phyloP scores from a whole-genome alignment of 768 basidiomycete genomes.

The Galerina marginata region DNA sequence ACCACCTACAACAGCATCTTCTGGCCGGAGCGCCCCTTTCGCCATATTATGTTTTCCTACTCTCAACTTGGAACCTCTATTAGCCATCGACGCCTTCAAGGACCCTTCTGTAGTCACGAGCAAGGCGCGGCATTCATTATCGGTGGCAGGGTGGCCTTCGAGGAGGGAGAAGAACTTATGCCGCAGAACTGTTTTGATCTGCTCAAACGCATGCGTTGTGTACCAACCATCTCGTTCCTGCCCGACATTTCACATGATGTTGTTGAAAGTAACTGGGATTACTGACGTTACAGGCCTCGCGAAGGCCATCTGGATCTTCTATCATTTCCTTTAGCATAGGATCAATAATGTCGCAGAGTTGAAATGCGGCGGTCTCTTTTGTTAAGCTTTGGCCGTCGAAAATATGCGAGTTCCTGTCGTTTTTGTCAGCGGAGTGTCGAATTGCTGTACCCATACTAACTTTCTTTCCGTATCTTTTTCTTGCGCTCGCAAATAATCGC shows the following conservation, averaged over 20 bases:
- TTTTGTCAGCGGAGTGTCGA: neutral
- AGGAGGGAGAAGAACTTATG: slow-evolving; percentile 85
- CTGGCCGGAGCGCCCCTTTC: slow-evolving; percentile 80
- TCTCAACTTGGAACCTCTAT: slow-evolving; percentile 57
- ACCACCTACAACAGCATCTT: slow-evolving; percentile 79
- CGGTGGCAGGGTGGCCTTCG: slow-evolving; percentile 72
- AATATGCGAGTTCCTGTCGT: slow-evolving; percentile 71
- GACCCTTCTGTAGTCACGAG: slow-evolving; percentile 50
- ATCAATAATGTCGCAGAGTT: slow-evolving; percentile 91
- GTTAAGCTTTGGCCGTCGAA: slow-evolving; percentile 86
- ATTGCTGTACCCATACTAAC: slow-evolving; percentile 33
- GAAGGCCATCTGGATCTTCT: slow-evolving; percentile 68
- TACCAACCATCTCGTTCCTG: slow-evolving; percentile 94
- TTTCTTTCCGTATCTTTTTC: slow-evolving; percentile 52
- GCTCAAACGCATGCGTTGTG: slow-evolving; percentile 72
- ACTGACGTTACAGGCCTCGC: slow-evolving; percentile 78
- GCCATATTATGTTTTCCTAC: slow-evolving; percentile 88
- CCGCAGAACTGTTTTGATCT: slow-evolving; percentile 83
- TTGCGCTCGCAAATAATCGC: slow-evolving; percentile 42
- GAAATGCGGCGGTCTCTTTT: slow-evolving; percentile 91
- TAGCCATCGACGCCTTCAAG: slow-evolving; percentile 42
- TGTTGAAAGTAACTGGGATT: neutral
- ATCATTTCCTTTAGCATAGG: slow-evolving; percentile 85
- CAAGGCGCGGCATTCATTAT: slow-evolving; percentile 74
- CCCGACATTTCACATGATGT: neutral